Base-by-base conservation (phyloP, 2,329 filamentous ascomycete species). In the Neopestalotiopsis sp. region DNA sequence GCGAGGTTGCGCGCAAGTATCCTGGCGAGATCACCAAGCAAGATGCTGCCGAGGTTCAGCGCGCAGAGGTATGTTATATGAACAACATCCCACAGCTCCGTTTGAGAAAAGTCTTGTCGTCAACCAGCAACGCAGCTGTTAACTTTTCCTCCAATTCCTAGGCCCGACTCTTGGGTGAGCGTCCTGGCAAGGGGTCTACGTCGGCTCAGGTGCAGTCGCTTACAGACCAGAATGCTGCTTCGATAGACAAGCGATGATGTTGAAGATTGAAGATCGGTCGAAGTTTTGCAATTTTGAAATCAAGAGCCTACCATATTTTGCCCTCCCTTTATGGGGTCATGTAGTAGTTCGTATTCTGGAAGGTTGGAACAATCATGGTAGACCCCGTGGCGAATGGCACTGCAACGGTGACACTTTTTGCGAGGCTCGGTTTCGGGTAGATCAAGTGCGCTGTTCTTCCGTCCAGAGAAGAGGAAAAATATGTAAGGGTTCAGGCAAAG, bases 1-100 rank as follows among this genome's bases (percentile, higher is more conserved):
- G 75, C 32, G 75, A 77, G 7, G 68, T 80, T 4, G 74, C 74
- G 3, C 69, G 75, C 9, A 80, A 79, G 69, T 72, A 73, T 1
- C 68, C 69, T 7, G 70, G 68, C 5, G 65, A 78, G 38, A 73
- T 80, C 53, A 78, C 78, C 1, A 76, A 73, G 69, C 73, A 79
- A 57, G 77, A 79, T 67, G 77, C 77, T 2, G 74, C 73, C 17
- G 67, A 74, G 57, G 71, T 78, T 13, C 75, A 76, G 66, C 75
- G 69, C 14, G 74, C 73, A 45, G 76, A 79, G 74, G 76, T 75
- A 63, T 53, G 71, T 20, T 14, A 14, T 6, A 38, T 38, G 10
- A 1, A 38, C 10, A 38, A 4, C 4, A 24, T 12, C 4, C n/a
- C 5, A 30, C 3, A 10, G 12, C 34, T 12, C 14, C 24, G 24